These are phyloP conservation scores for Rhinocladiella similis DNA, from an alignment of 2,329 filamentous ascomycete genomes.

Conservation along the genomic window DNA sequence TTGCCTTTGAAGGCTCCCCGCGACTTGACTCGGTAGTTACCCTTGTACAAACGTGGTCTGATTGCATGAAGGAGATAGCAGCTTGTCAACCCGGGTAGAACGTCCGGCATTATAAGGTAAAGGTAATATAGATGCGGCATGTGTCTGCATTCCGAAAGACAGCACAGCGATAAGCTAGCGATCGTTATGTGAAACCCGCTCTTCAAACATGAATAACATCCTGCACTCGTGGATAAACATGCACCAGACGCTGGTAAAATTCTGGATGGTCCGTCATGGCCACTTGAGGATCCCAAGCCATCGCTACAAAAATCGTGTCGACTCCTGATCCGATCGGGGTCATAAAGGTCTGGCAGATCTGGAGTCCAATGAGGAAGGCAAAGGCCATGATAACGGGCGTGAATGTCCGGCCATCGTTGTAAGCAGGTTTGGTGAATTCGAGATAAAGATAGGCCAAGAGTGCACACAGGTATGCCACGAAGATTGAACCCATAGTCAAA, in stretches of 20 bases:
- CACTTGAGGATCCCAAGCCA: slow-evolving; percentile 65
- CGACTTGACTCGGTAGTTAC: too few relatives aligned
- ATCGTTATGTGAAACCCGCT: background rate
- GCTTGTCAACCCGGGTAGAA: too few relatives aligned
- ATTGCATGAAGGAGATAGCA: too few relatives aligned
- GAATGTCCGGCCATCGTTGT: slow-evolving; percentile 68
- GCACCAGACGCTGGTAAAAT: slow-evolving; percentile 74
- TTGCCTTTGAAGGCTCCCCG: too few relatives aligned
- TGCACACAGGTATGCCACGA: slow-evolving; percentile 79
- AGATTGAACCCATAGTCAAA: slow-evolving; percentile 72
- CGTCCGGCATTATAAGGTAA: too few relatives aligned
- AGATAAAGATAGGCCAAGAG: slow-evolving; percentile 87
- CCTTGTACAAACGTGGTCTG: too few relatives aligned
- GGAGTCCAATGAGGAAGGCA: slow-evolving; percentile 83
- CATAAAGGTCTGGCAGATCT: slow-evolving; percentile 86
- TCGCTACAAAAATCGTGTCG: slow-evolving; percentile 86
- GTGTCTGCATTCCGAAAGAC: background rate
- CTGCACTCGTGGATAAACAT: slow-evolving; percentile 81
- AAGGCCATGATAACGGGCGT: slow-evolving; percentile 80
- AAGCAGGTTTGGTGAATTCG: slow-evolving; percentile 73
- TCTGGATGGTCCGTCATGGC: slow-evolving; percentile 79
- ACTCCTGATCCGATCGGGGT: slow-evolving; percentile 86
- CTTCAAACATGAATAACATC: slow-evolving; percentile 62
- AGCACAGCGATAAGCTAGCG: background rate
- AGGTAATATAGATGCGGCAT: background rate